Evolutionary conservation across 176 grass and related monocot species (phyloP).

Genomic region (Guadua angustifolia): DNA sequence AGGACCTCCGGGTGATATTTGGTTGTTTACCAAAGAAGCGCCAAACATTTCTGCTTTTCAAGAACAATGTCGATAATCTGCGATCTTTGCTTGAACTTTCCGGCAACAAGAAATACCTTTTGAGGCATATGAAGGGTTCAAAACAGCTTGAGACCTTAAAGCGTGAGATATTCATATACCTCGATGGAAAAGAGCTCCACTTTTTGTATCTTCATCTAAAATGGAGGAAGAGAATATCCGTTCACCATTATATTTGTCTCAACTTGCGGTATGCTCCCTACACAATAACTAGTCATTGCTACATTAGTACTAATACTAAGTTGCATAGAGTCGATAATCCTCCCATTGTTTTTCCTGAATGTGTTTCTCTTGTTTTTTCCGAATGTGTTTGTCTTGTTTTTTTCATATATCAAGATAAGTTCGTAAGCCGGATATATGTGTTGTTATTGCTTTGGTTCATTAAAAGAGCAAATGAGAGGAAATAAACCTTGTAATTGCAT

Average conservation of each 20-base stretch:
- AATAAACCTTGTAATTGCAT: not conserved
- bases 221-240: conserved; percentile 63
- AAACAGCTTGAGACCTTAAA: conserved; percentile 85
- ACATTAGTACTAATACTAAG: not conserved
- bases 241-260: conserved; percentile 84
- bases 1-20: conserved; percentile 89
- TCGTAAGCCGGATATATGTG: not conserved
- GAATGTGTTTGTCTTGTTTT: too few species aligned
- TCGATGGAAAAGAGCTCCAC: conserved; percentile 79
- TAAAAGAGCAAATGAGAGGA: not conserved
- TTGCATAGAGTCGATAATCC: not conserved
- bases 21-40: conserved; percentile 71
- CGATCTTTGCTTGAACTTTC: conserved; percentile 80
- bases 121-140: conserved; percentile 91
- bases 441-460: conserved; percentile 19
- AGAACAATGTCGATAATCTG: conserved; percentile 93
- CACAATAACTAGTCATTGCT: conserved; percentile 1
- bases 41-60: conserved; percentile 92
- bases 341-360: not conserved
- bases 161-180: conserved; percentile 72
- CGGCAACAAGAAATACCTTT: conserved; percentile 74
- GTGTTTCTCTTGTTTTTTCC: not conserved
- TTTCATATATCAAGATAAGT: not conserved
- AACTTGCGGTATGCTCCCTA: conserved; percentile 68
- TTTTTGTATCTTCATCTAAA: conserved; percentile 72